phyloP scores from a whole-genome alignment of 352 stramenopile species.

The Pythium pectinolyticum region DNA sequence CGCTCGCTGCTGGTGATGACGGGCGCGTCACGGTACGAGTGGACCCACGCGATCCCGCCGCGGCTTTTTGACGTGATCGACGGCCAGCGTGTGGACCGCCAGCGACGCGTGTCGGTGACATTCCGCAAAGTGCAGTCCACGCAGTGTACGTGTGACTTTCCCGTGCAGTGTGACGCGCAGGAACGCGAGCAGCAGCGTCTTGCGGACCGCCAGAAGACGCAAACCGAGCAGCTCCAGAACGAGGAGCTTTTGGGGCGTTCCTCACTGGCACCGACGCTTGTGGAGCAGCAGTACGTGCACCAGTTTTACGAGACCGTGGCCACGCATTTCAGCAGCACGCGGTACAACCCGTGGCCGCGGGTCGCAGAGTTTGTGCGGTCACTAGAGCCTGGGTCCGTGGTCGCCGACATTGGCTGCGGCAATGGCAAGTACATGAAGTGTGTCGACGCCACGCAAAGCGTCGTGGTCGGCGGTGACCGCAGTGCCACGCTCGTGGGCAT shows the following conservation, averaged over 20 bases:
- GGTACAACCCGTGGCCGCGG: constrained; percentile 81
- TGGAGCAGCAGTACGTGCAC: constrained; percentile 85
- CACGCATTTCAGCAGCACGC: constrained; percentile 83
- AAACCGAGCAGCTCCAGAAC: constrained; percentile 6
- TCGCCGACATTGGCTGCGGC: constrained; percentile 83
- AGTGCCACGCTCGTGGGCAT: constrained; percentile 67
- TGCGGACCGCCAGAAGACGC: constrained; percentile 11
- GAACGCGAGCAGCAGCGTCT: constrained; percentile 6
- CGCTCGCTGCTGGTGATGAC: constrained; percentile 86
- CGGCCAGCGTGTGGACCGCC: constrained; percentile 54
- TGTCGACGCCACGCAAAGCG: constrained; percentile 47
- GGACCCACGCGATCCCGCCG: constrained; percentile 85
- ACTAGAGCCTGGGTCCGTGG: constrained; percentile 54
- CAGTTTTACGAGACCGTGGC: constrained; percentile 87
- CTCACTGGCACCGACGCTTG: constrained; percentile 48
- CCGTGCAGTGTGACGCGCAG: constrained; percentile 64
- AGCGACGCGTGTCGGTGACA: constrained; percentile 81
- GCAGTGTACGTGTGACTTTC: constrained; percentile 68
- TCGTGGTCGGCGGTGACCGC: constrained; percentile 64
- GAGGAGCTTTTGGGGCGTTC: constrained; percentile 25
- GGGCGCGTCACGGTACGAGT: constrained; percentile 80
- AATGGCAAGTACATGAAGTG: constrained; percentile 91
- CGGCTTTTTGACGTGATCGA: constrained; percentile 87
- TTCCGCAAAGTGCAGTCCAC: constrained; percentile 83
- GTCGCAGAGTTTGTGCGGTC: constrained; percentile 67